phyloP scores from a whole-genome alignment of 805 yeast genomes.

The Kodamaea fukazawae region DNA sequence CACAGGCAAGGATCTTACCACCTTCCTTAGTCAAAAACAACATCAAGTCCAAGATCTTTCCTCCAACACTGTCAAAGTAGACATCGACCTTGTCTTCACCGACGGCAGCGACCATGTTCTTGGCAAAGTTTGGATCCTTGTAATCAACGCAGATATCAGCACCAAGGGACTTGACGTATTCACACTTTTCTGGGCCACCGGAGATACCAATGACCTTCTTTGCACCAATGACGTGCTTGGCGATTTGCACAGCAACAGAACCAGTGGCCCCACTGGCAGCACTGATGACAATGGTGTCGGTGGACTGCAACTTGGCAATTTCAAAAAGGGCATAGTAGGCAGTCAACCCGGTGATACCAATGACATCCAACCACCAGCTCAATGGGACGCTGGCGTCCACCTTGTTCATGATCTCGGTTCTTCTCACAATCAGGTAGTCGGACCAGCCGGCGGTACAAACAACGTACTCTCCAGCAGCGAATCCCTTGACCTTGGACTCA shows the following conservation, averaged over 20 bases:
- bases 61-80: slow-evolving; percentile 66
- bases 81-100: slow-evolving; percentile 50
- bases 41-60: slow-evolving; percentile 49
- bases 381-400: slow-evolving; percentile 23
- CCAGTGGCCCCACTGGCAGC: slow-evolving; percentile 83
- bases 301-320: slow-evolving; percentile 44
- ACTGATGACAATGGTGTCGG: slow-evolving; percentile 51
- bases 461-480: slow-evolving; percentile 44
- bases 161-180: slow-evolving; percentile 53
- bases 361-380: slow-evolving; percentile 11
- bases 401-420: slow-evolving; percentile 23
- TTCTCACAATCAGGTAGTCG: slow-evolving; percentile 40
- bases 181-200: slow-evolving; percentile 55
- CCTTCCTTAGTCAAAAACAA: slow-evolving; percentile 34
- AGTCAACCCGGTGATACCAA: slow-evolving; percentile 60
- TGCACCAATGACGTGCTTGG: slow-evolving; percentile 51
- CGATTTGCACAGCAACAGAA: slow-evolving; percentile 53
- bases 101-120: slow-evolving; percentile 27
- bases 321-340: slow-evolving; percentile 56
- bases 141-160: slow-evolving; percentile 56
- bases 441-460: slow-evolving; percentile 45
- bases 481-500: slow-evolving; percentile 42
- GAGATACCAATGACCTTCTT: slow-evolving; percentile 59
- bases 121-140: slow-evolving; percentile 33
- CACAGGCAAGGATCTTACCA: slow-evolving; percentile 58